phyloP scores from a whole-genome alignment of 139 green algal species.

The Coelastrella sp. region DNA sequence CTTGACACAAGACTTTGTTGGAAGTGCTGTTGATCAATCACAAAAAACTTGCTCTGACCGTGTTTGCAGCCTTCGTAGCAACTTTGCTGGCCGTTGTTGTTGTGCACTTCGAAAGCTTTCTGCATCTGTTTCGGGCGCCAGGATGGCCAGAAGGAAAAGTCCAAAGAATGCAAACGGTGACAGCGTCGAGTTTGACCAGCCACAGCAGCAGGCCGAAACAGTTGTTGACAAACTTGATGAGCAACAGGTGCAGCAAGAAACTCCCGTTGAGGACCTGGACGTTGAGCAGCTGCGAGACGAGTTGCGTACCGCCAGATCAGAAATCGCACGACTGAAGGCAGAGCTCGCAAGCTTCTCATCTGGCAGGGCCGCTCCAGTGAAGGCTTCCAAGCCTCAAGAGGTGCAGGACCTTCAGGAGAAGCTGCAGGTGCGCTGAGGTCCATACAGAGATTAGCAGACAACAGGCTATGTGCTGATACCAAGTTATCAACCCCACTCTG shows the following conservation, averaged over 20 bases:
- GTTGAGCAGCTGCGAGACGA: conserved; percentile 2
- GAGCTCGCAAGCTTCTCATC: conserved; percentile 1
- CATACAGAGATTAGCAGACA: background rate
- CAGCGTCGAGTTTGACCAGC: background rate
- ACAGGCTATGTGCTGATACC: background rate
- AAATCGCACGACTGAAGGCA: conserved; percentile 22
- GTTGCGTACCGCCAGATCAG: background rate
- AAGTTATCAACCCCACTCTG: background rate
- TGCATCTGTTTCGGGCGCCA: background rate
- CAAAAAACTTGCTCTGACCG: no score
- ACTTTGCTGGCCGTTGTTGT: no score
- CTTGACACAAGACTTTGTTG: no score
- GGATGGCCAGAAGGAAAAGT: conserved; percentile 38
- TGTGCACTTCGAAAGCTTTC: no score
- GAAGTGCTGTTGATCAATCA: no score
- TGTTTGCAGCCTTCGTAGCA: no score
- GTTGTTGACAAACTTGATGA: background rate
- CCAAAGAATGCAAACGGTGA: background rate
- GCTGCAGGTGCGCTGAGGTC: background rate
- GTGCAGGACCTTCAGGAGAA: conserved; percentile 39
- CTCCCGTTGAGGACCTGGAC: conserved; percentile 16
- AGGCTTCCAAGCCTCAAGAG: conserved; percentile 29
- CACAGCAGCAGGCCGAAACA: conserved; percentile 2
- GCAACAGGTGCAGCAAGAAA: conserved; percentile 1
- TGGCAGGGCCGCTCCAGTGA: background rate